A percentile compares a stretch with the other conserved stretches of the same genome.
phyloP scores from a whole-genome alignment of 2,329 filamentous ascomycete genomes.

The Zasmidium citrigriseum region DNA sequence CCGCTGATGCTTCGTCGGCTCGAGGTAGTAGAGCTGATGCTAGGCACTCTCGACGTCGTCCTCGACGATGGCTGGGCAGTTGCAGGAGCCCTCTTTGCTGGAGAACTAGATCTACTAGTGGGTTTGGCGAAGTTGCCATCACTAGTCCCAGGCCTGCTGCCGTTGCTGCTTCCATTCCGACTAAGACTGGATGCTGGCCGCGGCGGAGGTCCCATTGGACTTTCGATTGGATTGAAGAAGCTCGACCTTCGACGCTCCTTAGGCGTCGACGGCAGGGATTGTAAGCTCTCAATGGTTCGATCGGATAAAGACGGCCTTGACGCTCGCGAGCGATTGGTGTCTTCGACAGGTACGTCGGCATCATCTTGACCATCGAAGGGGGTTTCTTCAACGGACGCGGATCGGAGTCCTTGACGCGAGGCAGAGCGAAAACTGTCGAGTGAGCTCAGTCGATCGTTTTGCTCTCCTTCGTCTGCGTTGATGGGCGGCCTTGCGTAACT shows the following conservation, averaged over 20 bases:
- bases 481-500: neutral
- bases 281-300: constrained; percentile 80
- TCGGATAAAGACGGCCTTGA: constrained; percentile 69
- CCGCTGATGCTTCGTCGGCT: constrained; percentile 31
- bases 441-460: constrained; percentile 44
- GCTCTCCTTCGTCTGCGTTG: constrained; percentile 30
- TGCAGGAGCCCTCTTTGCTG: constrained; percentile 35
- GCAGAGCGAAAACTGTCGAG: constrained; percentile 46
- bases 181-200: constrained; percentile 64
- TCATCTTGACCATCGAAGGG: constrained; percentile 18
- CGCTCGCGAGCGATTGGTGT: constrained; percentile 22
- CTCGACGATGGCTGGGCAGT: constrained; percentile 35
- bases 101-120: constrained; percentile 33
- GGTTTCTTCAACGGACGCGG: constrained; percentile 24
- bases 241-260: constrained; percentile 66
- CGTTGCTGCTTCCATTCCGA: constrained; percentile 41
- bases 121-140: constrained; percentile 39
- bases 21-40: constrained; percentile 25
- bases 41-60: constrained; percentile 23
- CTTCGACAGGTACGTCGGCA: constrained; percentile 13
- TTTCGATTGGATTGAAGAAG: constrained; percentile 67
- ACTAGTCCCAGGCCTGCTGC: constrained; percentile 52
- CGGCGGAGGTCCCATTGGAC: constrained; percentile 62
- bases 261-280: constrained; percentile 77
- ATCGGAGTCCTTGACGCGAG: constrained; percentile 39